Evolutionary conservation across 2,329 filamentous ascomycete species (phyloP), one percentile per base, ranked within the genome.

Genomic region (Xylariaceae sp.): DNA sequence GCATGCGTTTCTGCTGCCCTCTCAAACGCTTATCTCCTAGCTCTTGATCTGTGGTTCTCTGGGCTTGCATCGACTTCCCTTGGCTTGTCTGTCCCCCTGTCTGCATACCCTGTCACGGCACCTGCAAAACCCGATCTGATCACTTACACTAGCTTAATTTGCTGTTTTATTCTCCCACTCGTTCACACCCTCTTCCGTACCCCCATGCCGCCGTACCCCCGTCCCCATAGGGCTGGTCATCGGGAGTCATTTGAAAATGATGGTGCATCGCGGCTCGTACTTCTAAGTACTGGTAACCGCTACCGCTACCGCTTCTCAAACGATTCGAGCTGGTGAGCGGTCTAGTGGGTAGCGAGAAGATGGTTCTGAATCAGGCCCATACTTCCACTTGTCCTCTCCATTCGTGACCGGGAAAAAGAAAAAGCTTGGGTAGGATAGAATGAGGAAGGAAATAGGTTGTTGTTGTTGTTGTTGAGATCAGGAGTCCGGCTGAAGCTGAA

Each of bases 101-200:
- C 58, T 15, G 50, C 47, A 63, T 60, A 60, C 61, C 62, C 62
- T 63, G 62, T 61, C 61, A 50, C 62, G 58, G 62, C 58, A 64
- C 51, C 61, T 64, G 61, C 56, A 56, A 61, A 62, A 61, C 57
- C 61, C 62, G 61, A 64, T 64, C 62, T 62, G 56, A 50, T 57
- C 60, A 58, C 37, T 53, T 53, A 56, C 56, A 51, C 61, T 63
- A 64, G 58, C 58, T 61, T 58, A 51, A 45, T 62, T 57, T 35
- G 47, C 18, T 50, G n/a, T 30, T 51, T 58, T 39, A 53, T 51
- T 59, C 37, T 59, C 61, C 62, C 58, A 61, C 62, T 57, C 51
- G 62, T 58, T 62, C 58, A 58, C 61, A 61, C 61, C 53, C 55
- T 35, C 55, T 48, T 34, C 35, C 44, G 39, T 55, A 58, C 51